Conservation (phyloP, 2,329 filamentous ascomycete genomes). For the Colletotrichum eremochloae region DNA sequence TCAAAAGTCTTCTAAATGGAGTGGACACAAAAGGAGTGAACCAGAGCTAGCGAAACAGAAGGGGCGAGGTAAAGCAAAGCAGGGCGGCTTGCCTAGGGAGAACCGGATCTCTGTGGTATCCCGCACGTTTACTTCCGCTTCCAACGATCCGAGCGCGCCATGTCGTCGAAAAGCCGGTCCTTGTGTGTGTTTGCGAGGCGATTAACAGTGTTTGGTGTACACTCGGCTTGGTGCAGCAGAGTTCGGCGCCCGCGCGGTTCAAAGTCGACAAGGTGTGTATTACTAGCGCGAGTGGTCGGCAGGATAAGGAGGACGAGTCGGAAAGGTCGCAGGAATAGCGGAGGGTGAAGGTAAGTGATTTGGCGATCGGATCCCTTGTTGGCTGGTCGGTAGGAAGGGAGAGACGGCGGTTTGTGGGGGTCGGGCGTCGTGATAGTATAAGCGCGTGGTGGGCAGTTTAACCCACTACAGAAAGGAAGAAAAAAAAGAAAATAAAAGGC, state of each 20-base stretch:
- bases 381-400: conserved; percentile 22
- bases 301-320: background rate
- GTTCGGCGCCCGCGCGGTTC: conserved; percentile 38
- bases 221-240: conserved; percentile 34
- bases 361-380: conserved; percentile 34
- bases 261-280: background rate
- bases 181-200: conserved; percentile 17
- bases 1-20: conserved; percentile 10
- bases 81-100: conserved; percentile 35
- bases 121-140: conserved; percentile 40
- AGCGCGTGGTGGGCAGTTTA: conserved; percentile 6
- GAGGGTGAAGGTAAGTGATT: conserved; percentile 5
- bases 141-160: conserved; percentile 42
- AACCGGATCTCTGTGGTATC: conserved; percentile 36
- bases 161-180: conserved; percentile 31
- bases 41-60: conserved; percentile 8
- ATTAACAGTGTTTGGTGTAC: conserved; percentile 16
- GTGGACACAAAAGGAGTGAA: conserved; percentile 6
- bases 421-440: background rate
- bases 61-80: background rate
- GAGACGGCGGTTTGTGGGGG: conserved; percentile 2
- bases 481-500: background rate
- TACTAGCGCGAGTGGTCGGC: conserved; percentile 10
- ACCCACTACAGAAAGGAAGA: background rate
- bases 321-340: background rate